Conservation (phyloP, 1,284 basidiomycete species). For the Sphaerobolus stellatus region DNA sequence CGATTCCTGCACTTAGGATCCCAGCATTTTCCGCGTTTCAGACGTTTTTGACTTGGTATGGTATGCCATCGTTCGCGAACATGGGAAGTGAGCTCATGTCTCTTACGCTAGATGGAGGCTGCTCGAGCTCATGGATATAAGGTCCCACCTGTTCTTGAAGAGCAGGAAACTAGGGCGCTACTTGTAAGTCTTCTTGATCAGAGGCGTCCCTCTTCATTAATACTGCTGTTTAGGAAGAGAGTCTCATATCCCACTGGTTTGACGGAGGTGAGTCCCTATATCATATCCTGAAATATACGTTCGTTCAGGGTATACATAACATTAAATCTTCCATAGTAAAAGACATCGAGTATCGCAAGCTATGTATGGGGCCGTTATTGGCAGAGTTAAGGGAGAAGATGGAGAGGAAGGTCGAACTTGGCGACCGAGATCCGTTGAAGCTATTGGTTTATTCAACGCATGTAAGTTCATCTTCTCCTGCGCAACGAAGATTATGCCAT, state of each 20-base stretch:
- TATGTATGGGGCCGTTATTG: constrained; percentile 77
- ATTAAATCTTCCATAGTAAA: constrained; percentile 47
- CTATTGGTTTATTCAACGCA: constrained; percentile 48
- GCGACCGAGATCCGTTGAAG: constrained; percentile 50
- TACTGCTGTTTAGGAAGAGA: constrained; percentile 53
- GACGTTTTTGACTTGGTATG: too few species aligned
- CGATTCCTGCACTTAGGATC: neutral
- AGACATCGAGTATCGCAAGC: constrained; percentile 69
- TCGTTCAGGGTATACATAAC: constrained; percentile 8
- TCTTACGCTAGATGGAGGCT: constrained; percentile 51
- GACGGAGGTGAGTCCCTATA: constrained; percentile 42
- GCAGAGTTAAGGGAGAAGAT: constrained; percentile 63
- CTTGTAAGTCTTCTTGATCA: constrained; percentile 47
- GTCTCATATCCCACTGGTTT: constrained; percentile 80
- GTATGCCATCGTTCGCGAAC: neutral
- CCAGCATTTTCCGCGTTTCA: too few species aligned
- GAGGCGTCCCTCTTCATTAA: neutral
- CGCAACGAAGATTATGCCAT: neutral
- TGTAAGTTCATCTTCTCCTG: constrained; percentile 3
- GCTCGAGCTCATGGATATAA: constrained; percentile 69
- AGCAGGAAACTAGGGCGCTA: constrained; percentile 53
- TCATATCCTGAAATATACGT: neutral
- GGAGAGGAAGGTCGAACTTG: constrained; percentile 49
- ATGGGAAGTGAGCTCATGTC: neutral
- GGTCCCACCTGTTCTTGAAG: constrained; percentile 68